Base-by-base conservation (phyloP, 805 yeast species). In the Hanseniaspora jakobsenii region DNA sequence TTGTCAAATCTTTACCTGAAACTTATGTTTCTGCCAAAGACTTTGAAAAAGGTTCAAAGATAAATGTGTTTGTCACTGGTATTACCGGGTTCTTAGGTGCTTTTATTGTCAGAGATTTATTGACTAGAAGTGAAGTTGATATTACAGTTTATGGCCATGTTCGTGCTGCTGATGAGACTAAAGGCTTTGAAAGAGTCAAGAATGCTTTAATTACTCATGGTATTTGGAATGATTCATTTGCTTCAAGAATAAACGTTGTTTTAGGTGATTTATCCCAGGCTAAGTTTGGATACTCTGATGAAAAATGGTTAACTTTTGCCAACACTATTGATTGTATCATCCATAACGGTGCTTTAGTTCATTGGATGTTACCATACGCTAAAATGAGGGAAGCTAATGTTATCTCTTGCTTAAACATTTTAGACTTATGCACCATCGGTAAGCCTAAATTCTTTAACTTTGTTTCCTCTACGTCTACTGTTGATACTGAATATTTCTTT, bases 281-380 rank as follows among this genome's bases (percentile, higher is more conserved):
- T n/a, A 69, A 79, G 35, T 78, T 91, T 58, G 98, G 96, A 0
- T 56, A 84, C 43, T 52, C 64, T 14, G 69, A 70, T 28, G 59
- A 54, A 3, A 64, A 66, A 26, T 91, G 95, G 94, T 35, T 52
- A 1, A 38, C 55, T 6, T 70, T 91, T 48, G 65, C 75, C 8
- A 61, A 72, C 13, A 63, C 66, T 1, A 67, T 89, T 47, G 98
- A 93, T 61, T 78, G 79, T 3, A 77, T 91, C 42, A 74, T 91
- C 50, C 99, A 91, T 62, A 91, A 91, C 54, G 98, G 97, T 67
- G 99, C 99, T 14, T 69, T 87, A 50, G 99, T 91, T 30, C 98
- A 91, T 62, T 91, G 99, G 99, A 95, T 87, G 2, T 91, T 82
- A 61, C 97, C 98, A 22, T 91, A 91, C 64, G 66, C 80, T 38